Evolutionary conservation across 1,284 basidiomycete species (phyloP).

Genomic region (Athelia psychrophila): DNA sequence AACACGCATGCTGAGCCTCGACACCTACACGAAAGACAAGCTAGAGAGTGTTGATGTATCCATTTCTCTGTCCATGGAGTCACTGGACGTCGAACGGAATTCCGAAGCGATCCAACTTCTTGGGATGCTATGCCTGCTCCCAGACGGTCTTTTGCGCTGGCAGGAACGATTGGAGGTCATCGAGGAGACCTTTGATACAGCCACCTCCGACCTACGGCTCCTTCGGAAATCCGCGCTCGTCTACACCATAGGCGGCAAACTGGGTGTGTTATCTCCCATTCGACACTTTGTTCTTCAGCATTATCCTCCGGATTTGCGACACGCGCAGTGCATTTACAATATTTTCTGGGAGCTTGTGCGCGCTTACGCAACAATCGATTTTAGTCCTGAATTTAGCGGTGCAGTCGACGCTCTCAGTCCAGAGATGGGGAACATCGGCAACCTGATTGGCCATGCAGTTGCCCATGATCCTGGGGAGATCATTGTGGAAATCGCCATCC

Average conservation of each 20-base stretch:
- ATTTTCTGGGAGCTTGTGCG: neutral
- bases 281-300: neutral
- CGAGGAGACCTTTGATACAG: neutral
- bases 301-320: neutral
- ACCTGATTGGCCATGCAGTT: neutral
- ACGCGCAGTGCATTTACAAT: neutral
- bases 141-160: neutral
- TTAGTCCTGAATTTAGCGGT: neutral
- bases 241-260: neutral
- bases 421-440: neutral
- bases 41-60: neutral
- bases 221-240: neutral
- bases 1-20: neutral
- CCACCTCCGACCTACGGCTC: neutral
- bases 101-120: neutral
- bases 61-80: neutral
- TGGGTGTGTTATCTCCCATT: neutral
- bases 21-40: neutral
- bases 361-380: neutral
- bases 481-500: neutral
- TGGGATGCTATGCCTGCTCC: neutral
- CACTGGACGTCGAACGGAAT: neutral
- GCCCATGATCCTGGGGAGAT: neutral
- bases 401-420: neutral
- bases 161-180: neutral